A percentile compares a stretch with the other conserved stretches of the same genome.
phyloP scores from a whole-genome alignment of 345 rosid genomes.

The Eucalyptus curtisii region DNA sequence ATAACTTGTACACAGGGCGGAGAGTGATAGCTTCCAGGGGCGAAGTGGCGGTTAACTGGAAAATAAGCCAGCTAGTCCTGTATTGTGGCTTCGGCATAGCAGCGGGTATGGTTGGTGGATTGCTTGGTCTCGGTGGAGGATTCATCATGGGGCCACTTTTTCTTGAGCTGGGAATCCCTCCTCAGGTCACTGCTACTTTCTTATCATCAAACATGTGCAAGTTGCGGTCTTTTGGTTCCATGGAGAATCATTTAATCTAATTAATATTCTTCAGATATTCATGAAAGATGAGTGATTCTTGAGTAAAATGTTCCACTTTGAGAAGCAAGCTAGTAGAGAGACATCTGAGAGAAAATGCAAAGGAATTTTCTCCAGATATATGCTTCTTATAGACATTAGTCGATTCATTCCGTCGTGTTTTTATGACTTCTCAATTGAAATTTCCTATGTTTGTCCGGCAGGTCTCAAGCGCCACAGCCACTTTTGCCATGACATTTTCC shows the following conservation, averaged over 20 bases:
- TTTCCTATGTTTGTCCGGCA: neutral
- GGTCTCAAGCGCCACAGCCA: conserved; percentile 33
- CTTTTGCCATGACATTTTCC: conserved; percentile 33
- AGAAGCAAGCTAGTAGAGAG: neutral
- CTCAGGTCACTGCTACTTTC: conserved; percentile 13
- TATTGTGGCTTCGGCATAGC: conserved; percentile 17
- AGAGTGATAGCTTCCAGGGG: conserved; percentile 25
- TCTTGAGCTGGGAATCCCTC: conserved; percentile 31
- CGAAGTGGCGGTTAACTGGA: conserved; percentile 11
- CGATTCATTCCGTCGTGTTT: neutral
- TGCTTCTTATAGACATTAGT: neutral
- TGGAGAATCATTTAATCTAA: neutral
- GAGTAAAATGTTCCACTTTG: neutral
- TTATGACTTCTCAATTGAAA: neutral
- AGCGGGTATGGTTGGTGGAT: conserved; percentile 30
- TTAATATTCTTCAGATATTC: neutral
- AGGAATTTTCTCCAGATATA: neutral
- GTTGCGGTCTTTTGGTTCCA: neutral
- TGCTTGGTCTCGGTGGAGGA: conserved; percentile 42
- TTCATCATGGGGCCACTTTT: conserved; percentile 31
- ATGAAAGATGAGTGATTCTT: neutral
- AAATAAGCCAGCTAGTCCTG: conserved; percentile 7
- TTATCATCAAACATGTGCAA: neutral
- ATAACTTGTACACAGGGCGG: conserved; percentile 17
- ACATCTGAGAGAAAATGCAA: neutral